These are phyloP conservation scores for Ustilago loliicola DNA, from an alignment of 1,284 basidiomycete species.

Conservation along the genomic window DNA sequence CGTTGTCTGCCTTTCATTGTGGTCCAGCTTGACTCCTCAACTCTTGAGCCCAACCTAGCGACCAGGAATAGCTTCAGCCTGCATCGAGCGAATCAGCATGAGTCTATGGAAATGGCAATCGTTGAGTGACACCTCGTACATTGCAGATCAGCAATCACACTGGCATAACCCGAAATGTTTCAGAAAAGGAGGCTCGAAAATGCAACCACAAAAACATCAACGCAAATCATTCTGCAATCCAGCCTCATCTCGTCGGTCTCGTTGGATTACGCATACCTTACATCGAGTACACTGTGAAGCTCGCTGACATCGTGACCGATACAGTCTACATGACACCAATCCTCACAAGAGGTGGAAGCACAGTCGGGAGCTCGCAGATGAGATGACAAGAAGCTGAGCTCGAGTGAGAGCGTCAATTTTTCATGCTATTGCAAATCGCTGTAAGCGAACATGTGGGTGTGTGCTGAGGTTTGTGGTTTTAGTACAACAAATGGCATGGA, in stretches of 20 bases:
- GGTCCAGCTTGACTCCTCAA: too few species aligned
- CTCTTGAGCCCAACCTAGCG: too few species aligned
- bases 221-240: not conserved
- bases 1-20: too few species aligned
- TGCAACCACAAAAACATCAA: not conserved
- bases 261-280: not conserved
- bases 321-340: too few species aligned
- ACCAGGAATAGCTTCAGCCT: too few species aligned
- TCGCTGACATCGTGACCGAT: too few species aligned
- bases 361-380: not conserved
- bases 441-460: conserved; percentile 16
- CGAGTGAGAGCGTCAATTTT: conserved; percentile 31
- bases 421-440: conserved; percentile 30
- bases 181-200: not conserved
- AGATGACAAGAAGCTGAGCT: conserved; percentile 31
- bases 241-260: not conserved
- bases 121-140: too few species aligned
- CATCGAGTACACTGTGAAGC: too few species aligned
- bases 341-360: too few species aligned
- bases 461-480: conserved; percentile 33
- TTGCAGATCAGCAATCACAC: too few species aligned
- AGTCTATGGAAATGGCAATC: too few species aligned
- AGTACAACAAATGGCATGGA: conserved; percentile 30
- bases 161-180: not conserved
- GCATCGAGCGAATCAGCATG: too few species aligned